phyloP scores from a whole-genome alignment of 2,329 filamentous ascomycete species.

The Salinomyces thailandicus region DNA sequence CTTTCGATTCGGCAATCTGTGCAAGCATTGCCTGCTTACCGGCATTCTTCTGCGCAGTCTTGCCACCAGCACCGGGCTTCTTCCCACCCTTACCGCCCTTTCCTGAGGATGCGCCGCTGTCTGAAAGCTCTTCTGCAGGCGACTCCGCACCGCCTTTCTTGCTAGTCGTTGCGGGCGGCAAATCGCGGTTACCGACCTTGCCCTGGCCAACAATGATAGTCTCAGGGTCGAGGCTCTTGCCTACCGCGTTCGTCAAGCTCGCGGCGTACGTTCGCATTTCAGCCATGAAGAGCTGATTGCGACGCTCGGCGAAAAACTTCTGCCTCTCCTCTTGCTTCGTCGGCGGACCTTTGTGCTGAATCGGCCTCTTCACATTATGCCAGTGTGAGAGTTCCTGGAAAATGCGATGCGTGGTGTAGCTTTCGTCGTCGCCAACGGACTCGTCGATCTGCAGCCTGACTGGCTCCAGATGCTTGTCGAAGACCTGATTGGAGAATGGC shows the following conservation, averaged over 20 bases:
- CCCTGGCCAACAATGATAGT: conserved; percentile 43
- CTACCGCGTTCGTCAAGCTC: conserved; percentile 55
- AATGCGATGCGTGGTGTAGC: conserved; percentile 28
- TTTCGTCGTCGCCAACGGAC: conserved; percentile 23
- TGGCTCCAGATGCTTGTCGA: conserved; percentile 38
- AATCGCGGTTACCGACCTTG: conserved; percentile 8
- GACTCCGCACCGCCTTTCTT: conserved; percentile 14
- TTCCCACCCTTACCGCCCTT: conserved; percentile 21
- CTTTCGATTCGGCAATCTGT: conserved; percentile 32
- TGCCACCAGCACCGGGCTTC: conserved; percentile 21
- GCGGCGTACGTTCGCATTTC: conserved; percentile 60
- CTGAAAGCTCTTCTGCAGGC: conserved; percentile 20
- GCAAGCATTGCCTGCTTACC: conserved; percentile 36
- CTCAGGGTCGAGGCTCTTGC: conserved; percentile 54
- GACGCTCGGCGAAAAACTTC: conserved; percentile 33
- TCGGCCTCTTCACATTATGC: conserved; percentile 48
- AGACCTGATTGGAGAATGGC: conserved; percentile 38
- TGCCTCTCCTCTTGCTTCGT: conserved; percentile 22
- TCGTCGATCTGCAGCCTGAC: conserved; percentile 31
- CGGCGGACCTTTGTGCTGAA: conserved; percentile 32
- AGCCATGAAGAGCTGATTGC: conserved; percentile 55
- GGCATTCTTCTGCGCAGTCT: conserved; percentile 25
- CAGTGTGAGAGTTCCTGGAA: conserved; percentile 47
- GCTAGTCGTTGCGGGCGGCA: conserved; percentile 1
- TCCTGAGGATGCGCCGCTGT: conserved; percentile 15